Conservation (phyloP, 768 basidiomycete genomes). For the Psilocybe azurescens region DNA sequence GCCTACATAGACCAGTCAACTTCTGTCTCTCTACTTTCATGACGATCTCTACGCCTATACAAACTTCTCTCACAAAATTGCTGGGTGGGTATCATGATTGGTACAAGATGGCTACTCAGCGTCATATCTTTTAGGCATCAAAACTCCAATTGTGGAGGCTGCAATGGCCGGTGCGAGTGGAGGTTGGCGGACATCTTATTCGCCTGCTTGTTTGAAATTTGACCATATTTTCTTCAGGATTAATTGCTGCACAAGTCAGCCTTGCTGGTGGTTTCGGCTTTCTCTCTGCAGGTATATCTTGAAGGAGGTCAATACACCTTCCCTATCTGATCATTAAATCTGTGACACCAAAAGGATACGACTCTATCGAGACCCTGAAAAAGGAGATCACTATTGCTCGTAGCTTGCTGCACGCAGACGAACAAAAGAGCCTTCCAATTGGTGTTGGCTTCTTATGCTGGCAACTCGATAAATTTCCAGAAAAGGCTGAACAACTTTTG, state of each 20-base stretch:
- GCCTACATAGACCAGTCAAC: background rate
- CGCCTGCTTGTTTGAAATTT: conserved; percentile 17
- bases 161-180: conserved; percentile 79
- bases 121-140: conserved; percentile 43
- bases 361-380: conserved; percentile 46
- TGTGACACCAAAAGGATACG: conserved; percentile 45
- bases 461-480: conserved; percentile 60
- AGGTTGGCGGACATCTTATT: conserved; percentile 36
- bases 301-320: background rate
- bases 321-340: background rate
- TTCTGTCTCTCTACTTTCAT: background rate
- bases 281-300: conserved; percentile 59
- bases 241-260: conserved; percentile 63
- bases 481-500: conserved; percentile 47
- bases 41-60: conserved; percentile 8
- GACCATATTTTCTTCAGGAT: conserved; percentile 33
- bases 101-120: background rate
- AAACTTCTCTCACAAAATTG: conserved; percentile 53
- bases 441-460: conserved; percentile 81
- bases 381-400: conserved; percentile 62
- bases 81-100: conserved; percentile 45
- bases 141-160: conserved; percentile 63
- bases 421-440: conserved; percentile 51
- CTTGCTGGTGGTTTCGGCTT: conserved; percentile 81
- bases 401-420: conserved; percentile 38